Evolutionary conservation across 2,329 filamentous ascomycete species (phyloP).

Genomic region (Monilinia fructicola): DNA sequence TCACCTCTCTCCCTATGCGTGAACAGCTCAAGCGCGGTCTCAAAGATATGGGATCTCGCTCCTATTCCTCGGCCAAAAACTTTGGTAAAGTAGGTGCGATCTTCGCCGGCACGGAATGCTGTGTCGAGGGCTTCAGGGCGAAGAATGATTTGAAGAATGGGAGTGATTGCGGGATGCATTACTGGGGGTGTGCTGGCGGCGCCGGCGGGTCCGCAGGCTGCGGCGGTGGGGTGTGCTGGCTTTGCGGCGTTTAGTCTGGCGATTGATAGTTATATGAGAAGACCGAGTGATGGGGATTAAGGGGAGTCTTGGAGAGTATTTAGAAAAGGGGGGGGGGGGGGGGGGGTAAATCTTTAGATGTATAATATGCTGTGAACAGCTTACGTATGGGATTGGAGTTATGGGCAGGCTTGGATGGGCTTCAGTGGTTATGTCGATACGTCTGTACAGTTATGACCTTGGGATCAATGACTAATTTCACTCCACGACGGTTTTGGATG

Average conservation of each 20-base stretch:
- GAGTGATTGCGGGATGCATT: conserved; percentile 81
- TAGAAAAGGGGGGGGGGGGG: background rate
- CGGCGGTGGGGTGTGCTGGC: conserved; percentile 81
- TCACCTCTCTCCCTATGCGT: conserved; percentile 70
- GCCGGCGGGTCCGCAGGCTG: conserved; percentile 85
- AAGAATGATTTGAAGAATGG: conserved; percentile 94
- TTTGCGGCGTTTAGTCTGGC: conserved; percentile 92
- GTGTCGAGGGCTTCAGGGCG: conserved; percentile 85
- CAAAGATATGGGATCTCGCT: conserved; percentile 89
- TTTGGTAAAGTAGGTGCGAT: conserved; percentile 92
- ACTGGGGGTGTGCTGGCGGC: conserved; percentile 87
- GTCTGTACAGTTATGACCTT: conserved; percentile 16
- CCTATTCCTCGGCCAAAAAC: conserved; percentile 83
- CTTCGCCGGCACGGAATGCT: conserved; percentile 92
- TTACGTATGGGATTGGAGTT: conserved; percentile 19
- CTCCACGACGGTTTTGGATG: background rate
- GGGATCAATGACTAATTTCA: conserved; percentile 10
- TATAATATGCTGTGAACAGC: conserved; percentile 16
- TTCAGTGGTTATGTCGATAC: conserved; percentile 10
- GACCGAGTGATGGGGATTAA: conserved; percentile 60
- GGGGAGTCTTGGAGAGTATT: background rate
- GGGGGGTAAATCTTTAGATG: background rate
- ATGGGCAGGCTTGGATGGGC: conserved; percentile 18
- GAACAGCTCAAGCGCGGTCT: conserved; percentile 85
- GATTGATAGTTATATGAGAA: conserved; percentile 88